Evolutionary conservation across 2,329 filamentous ascomycete genomes (phyloP).

Genomic region (Cordyceps cicadae): DNA sequence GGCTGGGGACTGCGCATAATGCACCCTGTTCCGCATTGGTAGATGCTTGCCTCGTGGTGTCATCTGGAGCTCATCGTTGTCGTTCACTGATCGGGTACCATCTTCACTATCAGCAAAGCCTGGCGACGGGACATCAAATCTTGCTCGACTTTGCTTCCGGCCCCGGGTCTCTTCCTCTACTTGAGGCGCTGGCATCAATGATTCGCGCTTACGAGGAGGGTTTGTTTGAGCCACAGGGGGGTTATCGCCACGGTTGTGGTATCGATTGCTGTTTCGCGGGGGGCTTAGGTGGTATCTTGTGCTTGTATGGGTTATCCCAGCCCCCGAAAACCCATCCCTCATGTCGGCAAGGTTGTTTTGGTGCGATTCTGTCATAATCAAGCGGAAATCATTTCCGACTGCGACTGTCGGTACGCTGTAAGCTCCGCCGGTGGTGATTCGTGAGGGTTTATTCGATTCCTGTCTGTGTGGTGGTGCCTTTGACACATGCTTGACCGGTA

Average conservation of each 20-base stretch:
- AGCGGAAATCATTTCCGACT: slow-evolving; percentile 15
- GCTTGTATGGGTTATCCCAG: background rate
- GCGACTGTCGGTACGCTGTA: slow-evolving; percentile 14
- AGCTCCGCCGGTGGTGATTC: slow-evolving; percentile 1
- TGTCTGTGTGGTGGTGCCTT: background rate
- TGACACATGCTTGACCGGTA: slow-evolving; percentile 12
- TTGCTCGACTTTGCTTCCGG: background rate
- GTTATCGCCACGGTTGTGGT: background rate
- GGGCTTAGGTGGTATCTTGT: background rate
- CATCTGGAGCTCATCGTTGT: slow-evolving; percentile 13
- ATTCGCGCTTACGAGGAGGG: background rate
- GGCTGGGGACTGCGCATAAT: slow-evolving; percentile 11
- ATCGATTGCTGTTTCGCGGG: slow-evolving; percentile 6
- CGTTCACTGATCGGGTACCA: background rate
- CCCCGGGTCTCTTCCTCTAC: background rate
- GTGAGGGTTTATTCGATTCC: background rate
- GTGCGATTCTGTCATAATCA: background rate
- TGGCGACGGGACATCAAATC: slow-evolving; percentile 8
- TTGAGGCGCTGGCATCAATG: background rate
- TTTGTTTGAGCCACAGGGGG: background rate
- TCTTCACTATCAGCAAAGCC: slow-evolving; percentile 10
- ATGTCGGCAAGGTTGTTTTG: background rate
- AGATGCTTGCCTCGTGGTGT: slow-evolving; percentile 15
- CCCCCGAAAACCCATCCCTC: slow-evolving; percentile 10
- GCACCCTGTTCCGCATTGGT: slow-evolving; percentile 19